Conservation (phyloP, 2,329 filamentous ascomycete species). For the Pseudohalonectria lignicola region DNA sequence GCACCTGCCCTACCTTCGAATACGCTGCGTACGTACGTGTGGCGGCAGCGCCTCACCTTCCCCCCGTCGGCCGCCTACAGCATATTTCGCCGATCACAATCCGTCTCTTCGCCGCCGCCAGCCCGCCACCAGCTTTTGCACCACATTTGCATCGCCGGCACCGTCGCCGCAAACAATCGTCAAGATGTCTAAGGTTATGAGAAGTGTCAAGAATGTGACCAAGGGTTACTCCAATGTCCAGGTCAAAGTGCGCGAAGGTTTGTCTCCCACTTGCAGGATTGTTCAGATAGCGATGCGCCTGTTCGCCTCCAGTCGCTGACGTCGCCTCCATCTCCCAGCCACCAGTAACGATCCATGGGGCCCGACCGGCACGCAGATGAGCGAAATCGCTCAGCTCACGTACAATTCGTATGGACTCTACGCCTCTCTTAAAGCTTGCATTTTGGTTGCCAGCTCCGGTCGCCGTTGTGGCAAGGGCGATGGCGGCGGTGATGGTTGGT, state of each 20-base stretch:
- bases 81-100: neutral
- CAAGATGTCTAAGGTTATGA: conserved; percentile 90
- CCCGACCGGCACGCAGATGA: conserved; percentile 95
- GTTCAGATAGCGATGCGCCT: conserved; percentile 2
- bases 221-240: conserved; percentile 96
- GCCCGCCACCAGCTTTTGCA: neutral
- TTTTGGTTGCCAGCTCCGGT: no score
- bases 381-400: conserved; percentile 94
- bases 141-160: neutral
- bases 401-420: conserved; percentile 81
- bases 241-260: conserved; percentile 97
- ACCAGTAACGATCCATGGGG: conserved; percentile 99
- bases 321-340: conserved; percentile 40
- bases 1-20: no score
- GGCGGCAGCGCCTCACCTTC: no score
- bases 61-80: no score
- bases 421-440: no score
- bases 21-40: no score
- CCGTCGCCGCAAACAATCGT: conserved; percentile 12
- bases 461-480: no score
- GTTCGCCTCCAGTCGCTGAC: conserved; percentile 14
- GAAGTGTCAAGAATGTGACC: conserved; percentile 98
- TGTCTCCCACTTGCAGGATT: no score
- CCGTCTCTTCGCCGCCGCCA: neutral
- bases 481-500: no score